Evolutionary conservation across 768 basidiomycete species (phyloP).

Genomic region (Leccinum olivaceopallidum): DNA sequence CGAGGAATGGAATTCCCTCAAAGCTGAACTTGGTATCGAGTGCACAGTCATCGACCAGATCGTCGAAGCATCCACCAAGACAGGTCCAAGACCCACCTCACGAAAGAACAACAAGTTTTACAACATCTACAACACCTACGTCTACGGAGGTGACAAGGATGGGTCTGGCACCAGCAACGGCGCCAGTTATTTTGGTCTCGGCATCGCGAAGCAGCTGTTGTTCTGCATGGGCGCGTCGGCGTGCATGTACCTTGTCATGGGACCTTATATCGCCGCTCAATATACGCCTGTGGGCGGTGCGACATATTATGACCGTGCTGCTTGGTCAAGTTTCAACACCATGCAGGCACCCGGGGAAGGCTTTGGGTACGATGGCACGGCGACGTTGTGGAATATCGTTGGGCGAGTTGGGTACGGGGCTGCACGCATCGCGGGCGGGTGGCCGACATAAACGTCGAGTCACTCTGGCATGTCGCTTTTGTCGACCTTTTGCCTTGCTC

Average conservation of each 20-base stretch:
- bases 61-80: slow-evolving; percentile 40
- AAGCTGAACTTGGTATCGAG: slow-evolving; percentile 76
- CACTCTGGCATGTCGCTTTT: background rate
- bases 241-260: slow-evolving; percentile 58
- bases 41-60: slow-evolving; percentile 79
- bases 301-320: slow-evolving; percentile 73
- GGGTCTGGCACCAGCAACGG: slow-evolving; percentile 23
- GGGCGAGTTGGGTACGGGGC: slow-evolving; percentile 75
- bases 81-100: slow-evolving; percentile 33
- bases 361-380: slow-evolving; percentile 58
- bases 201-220: slow-evolving; percentile 46
- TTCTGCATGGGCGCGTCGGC: slow-evolving; percentile 66
- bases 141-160: slow-evolving; percentile 47
- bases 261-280: slow-evolving; percentile 58
- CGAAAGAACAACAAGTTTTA: slow-evolving; percentile 64
- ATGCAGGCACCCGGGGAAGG: slow-evolving; percentile 73
- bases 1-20: slow-evolving; percentile 79
- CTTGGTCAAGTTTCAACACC: slow-evolving; percentile 78
- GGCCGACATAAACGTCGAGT: slow-evolving; percentile 57
- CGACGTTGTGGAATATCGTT: slow-evolving; percentile 67
- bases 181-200: slow-evolving; percentile 32
- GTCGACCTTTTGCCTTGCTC: background rate
- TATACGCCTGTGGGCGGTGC: slow-evolving; percentile 62
- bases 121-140: slow-evolving; percentile 83
- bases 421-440: slow-evolving; percentile 72